Conservation (phyloP, 2,329 filamentous ascomycete species). For the Byssochlamys sp. region DNA sequence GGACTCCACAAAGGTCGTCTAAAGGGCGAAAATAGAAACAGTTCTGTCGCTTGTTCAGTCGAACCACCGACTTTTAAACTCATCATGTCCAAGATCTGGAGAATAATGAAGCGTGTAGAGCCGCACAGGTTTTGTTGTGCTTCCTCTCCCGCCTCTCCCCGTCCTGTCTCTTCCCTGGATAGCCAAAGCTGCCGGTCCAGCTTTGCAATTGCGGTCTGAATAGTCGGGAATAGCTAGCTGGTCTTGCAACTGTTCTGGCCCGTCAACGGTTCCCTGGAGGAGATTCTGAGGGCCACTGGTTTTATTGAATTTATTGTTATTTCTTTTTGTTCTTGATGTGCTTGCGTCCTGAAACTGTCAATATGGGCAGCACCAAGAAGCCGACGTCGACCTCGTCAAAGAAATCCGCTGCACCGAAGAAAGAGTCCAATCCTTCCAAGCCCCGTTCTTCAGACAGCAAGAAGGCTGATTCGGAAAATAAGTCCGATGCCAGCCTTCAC, state of each 20-base stretch:
- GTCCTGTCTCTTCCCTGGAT: constrained; percentile 20
- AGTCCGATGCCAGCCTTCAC: constrained; percentile 63
- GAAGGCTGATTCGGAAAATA: background rate
- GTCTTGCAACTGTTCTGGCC: background rate
- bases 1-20: constrained; percentile 1
- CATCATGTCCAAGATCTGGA: constrained; percentile 8
- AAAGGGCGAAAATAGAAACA: constrained; percentile 14
- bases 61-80: constrained; percentile 8
- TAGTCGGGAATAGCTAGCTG: constrained; percentile 10
- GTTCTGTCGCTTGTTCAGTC: constrained; percentile 1
- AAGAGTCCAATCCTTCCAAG: background rate
- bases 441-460: background rate
- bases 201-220: constrained; percentile 25
- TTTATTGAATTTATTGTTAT: background rate
- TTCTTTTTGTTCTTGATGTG: background rate
- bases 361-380: constrained; percentile 2
- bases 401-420: background rate
- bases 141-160: constrained; percentile 6
- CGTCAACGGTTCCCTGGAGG: background rate
- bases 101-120: constrained; percentile 6
- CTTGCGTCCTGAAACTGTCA: constrained; percentile 5
- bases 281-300: constrained; percentile 4
- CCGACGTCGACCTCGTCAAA: background rate
- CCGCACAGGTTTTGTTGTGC: constrained; percentile 2
- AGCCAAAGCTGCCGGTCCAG: constrained; percentile 34